Base-by-base conservation (phyloP, 768 basidiomycete genomes). In the Sporobolomyces roseus region DNA sequence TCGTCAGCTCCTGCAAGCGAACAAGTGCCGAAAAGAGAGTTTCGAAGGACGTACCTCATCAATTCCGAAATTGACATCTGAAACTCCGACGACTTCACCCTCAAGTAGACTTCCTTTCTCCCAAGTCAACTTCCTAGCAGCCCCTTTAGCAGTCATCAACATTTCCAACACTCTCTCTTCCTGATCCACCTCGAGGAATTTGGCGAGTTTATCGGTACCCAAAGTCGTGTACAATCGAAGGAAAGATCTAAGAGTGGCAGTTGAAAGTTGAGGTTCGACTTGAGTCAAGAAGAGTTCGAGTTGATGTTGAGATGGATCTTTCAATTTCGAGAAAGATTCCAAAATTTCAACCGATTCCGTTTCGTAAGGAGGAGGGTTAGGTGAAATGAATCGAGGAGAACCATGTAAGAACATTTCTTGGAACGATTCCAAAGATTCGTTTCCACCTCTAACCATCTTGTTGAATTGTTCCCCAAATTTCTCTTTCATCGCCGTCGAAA, bases 91-190 rank as follows among this genome's bases (percentile, higher is more conserved):
- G 76, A 85, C 87, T 77, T 92, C 86, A 2, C 94, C 94, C 69
- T 89, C 88, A 68, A 98, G 81, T 43, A 96, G 78, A 45, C 79
- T 59, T 52, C 78, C 80, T 50, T 80, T 78, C 29, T 78, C 75
- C 62, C 88, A 83, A 77, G 85, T 87, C 62, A 88, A 79, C 66
- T 88, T 90, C 75, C 91, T 83, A 74, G 88, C 89, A 0, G 87
- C 86, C 71, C 89, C 87, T 82, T 99, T 98, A 80, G 96, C 85
- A 50, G 91, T 87, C 92, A 98, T 96, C 83, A 98, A 85, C 83
- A 94, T 90, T 80, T 93, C 89, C 66, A 99, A 83, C 76, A 97
- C 88, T 78, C 90, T 89, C 77, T 98, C 94, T 80, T 97, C 94
- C 71, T n/a, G n/a, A n/a, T 90, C 89, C n/a, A 62, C 86, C 68